Evolutionary conservation across 176 grass and related monocot species (phyloP).

Genomic region (Zizania latifolia): DNA sequence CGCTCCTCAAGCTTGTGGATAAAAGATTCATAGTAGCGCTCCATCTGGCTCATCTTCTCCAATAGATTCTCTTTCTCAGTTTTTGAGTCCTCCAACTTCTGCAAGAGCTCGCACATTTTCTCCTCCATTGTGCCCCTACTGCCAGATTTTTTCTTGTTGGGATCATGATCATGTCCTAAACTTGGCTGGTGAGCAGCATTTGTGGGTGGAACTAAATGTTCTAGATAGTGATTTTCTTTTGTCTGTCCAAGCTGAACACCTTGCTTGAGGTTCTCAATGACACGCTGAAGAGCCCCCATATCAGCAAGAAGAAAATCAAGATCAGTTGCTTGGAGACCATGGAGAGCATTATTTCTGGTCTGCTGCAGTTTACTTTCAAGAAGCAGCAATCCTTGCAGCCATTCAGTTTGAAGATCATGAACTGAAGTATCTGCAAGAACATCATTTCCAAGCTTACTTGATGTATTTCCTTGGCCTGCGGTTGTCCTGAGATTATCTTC

Average conservation of each 20-base stretch:
- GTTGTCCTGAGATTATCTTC: slow-evolving; percentile 21
- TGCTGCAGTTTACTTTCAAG: slow-evolving; percentile 85
- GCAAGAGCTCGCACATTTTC: slow-evolving; percentile 86
- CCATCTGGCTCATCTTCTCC: slow-evolving; percentile 91
- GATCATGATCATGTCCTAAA: slow-evolving; percentile 28
- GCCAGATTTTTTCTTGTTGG: slow-evolving; percentile 39
- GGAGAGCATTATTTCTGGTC: slow-evolving; percentile 74
- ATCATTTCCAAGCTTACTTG: slow-evolving; percentile 30
- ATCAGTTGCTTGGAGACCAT: slow-evolving; percentile 65
- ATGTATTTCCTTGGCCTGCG: slow-evolving; percentile 10
- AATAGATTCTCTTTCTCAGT: slow-evolving; percentile 84
- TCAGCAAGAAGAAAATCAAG: slow-evolving; percentile 80
- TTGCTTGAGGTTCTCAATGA: slow-evolving; percentile 76
- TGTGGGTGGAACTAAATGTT: slow-evolving; percentile 31
- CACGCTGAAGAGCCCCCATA: slow-evolving; percentile 61
- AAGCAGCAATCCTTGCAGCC: slow-evolving; percentile 62
- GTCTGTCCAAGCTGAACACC: slow-evolving; percentile 28
- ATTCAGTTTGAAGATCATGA: slow-evolving; percentile 50
- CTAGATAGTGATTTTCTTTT: slow-evolving; percentile 35
- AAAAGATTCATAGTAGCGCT: slow-evolving; percentile 85
- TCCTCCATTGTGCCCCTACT: slow-evolving; percentile 59
- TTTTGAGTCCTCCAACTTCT: slow-evolving; percentile 91
- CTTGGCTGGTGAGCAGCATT: slow-evolving; percentile 18
- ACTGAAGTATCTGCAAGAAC: slow-evolving; percentile 28
- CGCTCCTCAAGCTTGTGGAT: slow-evolving; percentile 79